Percentiles rank a stretch among this genome's conserved stretches.
phyloP scores from a whole-genome alignment of 805 yeast genomes.

The Trichomonascus vanleenenianus region DNA sequence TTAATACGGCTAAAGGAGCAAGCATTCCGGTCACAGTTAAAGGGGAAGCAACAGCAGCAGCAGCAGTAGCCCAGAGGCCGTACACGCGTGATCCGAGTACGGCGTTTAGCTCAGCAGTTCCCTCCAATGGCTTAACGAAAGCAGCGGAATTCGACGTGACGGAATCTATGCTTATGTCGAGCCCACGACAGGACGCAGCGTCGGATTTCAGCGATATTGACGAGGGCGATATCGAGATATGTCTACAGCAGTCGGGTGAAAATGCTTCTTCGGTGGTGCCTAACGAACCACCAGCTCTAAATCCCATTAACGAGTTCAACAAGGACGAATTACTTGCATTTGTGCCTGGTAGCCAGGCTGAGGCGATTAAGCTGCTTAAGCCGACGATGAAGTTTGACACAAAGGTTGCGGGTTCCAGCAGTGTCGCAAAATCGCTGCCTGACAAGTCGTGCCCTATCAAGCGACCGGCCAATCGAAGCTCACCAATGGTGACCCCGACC shows the following conservation, averaged over 20 bases:
- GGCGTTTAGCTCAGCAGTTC: too few species aligned
- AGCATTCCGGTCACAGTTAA: neutral
- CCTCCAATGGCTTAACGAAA: too few species aligned
- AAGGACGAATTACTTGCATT: slow-evolving; percentile 1
- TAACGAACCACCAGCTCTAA: neutral
- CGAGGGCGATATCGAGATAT: neutral
- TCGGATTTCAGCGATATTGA: neutral
- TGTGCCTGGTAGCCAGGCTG: slow-evolving; percentile 4
- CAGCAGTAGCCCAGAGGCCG: neutral
- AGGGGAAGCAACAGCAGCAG: too few species aligned
- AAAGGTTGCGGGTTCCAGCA: too few species aligned
- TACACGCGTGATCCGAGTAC: neutral
- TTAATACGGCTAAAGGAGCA: neutral
- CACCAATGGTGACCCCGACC: too few species aligned
- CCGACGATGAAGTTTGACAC: slow-evolving; percentile 2
- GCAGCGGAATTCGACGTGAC: neutral
- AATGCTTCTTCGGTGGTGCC: neutral
- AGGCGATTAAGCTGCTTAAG: neutral
- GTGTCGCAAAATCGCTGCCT: too few species aligned
- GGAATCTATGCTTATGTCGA: neutral
- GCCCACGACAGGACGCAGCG: too few species aligned
- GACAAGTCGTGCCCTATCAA: slow-evolving; percentile 2
- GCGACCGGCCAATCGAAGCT: slow-evolving; percentile 1
- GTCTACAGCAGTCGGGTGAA: neutral
- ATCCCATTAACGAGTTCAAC: slow-evolving; percentile 2